Conservation (phyloP, 2,329 filamentous ascomycete species). For the Neodidymelliopsis sp. region DNA sequence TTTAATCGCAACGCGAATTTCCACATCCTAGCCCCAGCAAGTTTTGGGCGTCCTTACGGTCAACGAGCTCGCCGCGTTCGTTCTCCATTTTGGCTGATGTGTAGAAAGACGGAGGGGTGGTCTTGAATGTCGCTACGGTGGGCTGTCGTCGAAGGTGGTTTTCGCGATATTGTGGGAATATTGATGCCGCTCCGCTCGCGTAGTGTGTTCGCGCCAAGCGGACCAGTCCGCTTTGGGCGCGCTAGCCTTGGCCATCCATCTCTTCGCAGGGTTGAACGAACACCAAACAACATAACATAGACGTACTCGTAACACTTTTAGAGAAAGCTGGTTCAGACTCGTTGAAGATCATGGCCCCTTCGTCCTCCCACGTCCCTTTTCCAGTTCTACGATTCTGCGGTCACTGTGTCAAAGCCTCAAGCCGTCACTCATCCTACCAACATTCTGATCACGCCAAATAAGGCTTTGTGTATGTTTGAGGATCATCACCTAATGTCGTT, state of each 20-base stretch:
- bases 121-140: constrained; percentile 36
- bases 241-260: neutral
- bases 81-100: constrained; percentile 86
- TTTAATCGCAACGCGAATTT: constrained; percentile 14
- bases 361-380: too few relatives aligned
- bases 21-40: neutral
- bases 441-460: too few relatives aligned
- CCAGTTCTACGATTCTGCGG: too few relatives aligned
- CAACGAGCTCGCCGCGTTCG: constrained; percentile 99
- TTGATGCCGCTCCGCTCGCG: constrained; percentile 10
- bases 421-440: too few relatives aligned
- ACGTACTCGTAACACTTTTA: too few relatives aligned
- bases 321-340: too few relatives aligned
- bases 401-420: too few relatives aligned
- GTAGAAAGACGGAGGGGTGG: constrained; percentile 35
- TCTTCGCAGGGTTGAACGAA: neutral
- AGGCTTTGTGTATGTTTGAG: too few relatives aligned
- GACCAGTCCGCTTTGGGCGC: constrained; percentile 6
- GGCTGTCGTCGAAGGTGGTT: constrained; percentile 31
- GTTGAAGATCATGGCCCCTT: too few relatives aligned
- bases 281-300: too few relatives aligned
- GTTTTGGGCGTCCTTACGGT: constrained; percentile 59
- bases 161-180: constrained; percentile 16
- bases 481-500: too few relatives aligned
- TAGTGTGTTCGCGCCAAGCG: constrained; percentile 11